These are phyloP conservation scores for Metschnikowia lochheadii DNA, from an alignment of 805 yeast species.

Conservation along the genomic window DNA sequence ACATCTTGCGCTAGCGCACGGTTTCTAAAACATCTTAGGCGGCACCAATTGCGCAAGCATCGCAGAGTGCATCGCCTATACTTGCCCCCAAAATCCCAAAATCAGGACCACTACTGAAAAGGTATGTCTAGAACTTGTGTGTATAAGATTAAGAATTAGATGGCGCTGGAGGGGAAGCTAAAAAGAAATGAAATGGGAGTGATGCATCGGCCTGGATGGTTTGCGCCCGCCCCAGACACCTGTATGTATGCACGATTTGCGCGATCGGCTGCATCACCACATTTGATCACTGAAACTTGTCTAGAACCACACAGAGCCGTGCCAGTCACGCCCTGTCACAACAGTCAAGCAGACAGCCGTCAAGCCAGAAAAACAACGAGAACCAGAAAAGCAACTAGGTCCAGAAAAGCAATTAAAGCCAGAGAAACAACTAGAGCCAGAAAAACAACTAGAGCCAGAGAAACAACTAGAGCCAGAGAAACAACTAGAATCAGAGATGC, in stretches of 20 bases:
- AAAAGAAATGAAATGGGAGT: neutral
- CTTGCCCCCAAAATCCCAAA: neutral
- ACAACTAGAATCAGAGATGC: too few relatives aligned
- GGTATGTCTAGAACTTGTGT: neutral
- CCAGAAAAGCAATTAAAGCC: too few relatives aligned
- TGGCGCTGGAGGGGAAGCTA: neutral
- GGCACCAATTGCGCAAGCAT: neutral
- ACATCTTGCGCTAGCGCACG: neutral
- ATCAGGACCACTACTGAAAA: too few relatives aligned
- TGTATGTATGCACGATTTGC: neutral
- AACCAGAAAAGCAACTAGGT: too few relatives aligned
- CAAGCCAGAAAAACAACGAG: too few relatives aligned
- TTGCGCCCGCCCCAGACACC: neutral
- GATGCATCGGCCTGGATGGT: neutral
- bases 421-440: too few relatives aligned
- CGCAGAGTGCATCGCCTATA: neutral
- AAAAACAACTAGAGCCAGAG: too few relatives aligned
- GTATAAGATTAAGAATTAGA: neutral
- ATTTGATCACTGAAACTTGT: neutral
- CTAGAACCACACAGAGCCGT: too few relatives aligned
- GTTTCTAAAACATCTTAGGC: neutral
- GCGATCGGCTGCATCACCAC: neutral
- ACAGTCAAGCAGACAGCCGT: too few relatives aligned
- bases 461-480: too few relatives aligned
- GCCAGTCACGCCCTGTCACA: too few relatives aligned